Conservation (phyloP, 2,329 filamentous ascomycete species). For the Nigrograna mackinnonii region DNA sequence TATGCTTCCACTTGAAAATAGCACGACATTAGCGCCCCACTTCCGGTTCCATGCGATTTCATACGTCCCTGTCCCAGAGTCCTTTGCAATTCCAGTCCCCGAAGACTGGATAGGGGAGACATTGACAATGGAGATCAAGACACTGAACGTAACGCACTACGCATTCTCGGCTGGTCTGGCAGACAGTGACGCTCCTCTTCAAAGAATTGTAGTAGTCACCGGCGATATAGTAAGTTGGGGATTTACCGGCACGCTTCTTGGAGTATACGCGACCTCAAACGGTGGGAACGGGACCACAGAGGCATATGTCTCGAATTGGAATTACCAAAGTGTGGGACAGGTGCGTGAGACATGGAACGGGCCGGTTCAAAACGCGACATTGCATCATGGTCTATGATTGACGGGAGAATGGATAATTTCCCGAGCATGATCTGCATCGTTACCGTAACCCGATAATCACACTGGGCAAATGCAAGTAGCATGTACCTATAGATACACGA, state of each 20-base stretch:
- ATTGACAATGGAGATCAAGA: constrained; percentile 47
- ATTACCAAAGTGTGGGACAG: constrained; percentile 23
- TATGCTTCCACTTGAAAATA: constrained; percentile 17
- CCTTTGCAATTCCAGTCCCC: constrained; percentile 45
- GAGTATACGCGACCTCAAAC: constrained; percentile 58
- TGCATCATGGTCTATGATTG: too few species aligned
- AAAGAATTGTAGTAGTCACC: constrained; percentile 23
- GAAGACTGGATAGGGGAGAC: constrained; percentile 37
- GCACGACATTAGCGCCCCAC: constrained; percentile 29
- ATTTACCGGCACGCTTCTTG: constrained; percentile 52
- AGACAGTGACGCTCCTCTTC: constrained; percentile 7
- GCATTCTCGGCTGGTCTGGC: constrained; percentile 29
- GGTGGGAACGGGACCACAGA: constrained; percentile 48
- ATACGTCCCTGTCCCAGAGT: constrained; percentile 42
- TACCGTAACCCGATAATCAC: too few species aligned
- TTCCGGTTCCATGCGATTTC: constrained; percentile 52
- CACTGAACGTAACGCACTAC: constrained; percentile 53
- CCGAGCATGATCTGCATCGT: too few species aligned
- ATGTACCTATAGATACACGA: too few species aligned
- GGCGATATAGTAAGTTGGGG: constrained; percentile 33
- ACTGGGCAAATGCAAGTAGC: too few species aligned
- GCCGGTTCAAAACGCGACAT: too few species aligned
- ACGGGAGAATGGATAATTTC: too few species aligned
- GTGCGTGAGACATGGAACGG: constrained; percentile 14
- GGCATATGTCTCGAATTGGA: constrained; percentile 55